Conservation (phyloP, 345 rosid species). For the Arabidopsis arenosa region DNA sequence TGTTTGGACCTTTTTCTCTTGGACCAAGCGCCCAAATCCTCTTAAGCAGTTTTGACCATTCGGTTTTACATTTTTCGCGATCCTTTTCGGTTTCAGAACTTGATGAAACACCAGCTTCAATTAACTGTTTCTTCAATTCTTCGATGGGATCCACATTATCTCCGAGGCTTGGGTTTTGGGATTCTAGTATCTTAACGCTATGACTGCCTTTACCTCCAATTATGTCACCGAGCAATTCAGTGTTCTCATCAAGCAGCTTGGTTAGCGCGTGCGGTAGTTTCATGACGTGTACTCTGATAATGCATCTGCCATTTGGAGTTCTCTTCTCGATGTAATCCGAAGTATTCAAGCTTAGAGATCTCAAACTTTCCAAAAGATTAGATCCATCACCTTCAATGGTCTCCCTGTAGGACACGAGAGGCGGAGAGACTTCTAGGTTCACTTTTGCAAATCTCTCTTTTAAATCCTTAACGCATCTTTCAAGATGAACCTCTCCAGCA, state of each 20-base stretch:
- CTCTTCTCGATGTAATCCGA: conserved; percentile 74
- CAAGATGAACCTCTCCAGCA: conserved; percentile 96
- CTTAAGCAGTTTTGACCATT: conserved; percentile 71
- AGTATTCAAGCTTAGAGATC: conserved; percentile 51
- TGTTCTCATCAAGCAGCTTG: conserved; percentile 82
- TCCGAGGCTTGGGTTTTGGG: conserved; percentile 44
- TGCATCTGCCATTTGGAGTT: conserved; percentile 79
- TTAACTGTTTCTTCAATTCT: conserved; percentile 54
- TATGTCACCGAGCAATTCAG: conserved; percentile 71
- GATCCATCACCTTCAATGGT: conserved; percentile 75
- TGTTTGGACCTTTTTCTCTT: conserved; percentile 86
- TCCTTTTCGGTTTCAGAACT: conserved; percentile 64
- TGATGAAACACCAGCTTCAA: conserved; percentile 62
- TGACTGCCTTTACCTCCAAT: conserved; percentile 68
- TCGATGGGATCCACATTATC: conserved; percentile 65
- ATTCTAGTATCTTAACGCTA: conserved; percentile 53
- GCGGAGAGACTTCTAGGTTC: conserved; percentile 80
- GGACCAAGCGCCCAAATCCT: conserved; percentile 98
- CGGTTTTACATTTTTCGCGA: conserved; percentile 61
- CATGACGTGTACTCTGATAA: conserved; percentile 75
- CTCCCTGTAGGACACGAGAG: conserved; percentile 90
- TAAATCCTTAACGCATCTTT: conserved; percentile 89
- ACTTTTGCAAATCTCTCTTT: conserved; percentile 93
- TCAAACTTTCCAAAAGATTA: conserved; percentile 68
- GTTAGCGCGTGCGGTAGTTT: conserved; percentile 78